These are phyloP conservation scores for Debaryomyces castellii DNA, from an alignment of 805 yeast species.

Conservation along the genomic window DNA sequence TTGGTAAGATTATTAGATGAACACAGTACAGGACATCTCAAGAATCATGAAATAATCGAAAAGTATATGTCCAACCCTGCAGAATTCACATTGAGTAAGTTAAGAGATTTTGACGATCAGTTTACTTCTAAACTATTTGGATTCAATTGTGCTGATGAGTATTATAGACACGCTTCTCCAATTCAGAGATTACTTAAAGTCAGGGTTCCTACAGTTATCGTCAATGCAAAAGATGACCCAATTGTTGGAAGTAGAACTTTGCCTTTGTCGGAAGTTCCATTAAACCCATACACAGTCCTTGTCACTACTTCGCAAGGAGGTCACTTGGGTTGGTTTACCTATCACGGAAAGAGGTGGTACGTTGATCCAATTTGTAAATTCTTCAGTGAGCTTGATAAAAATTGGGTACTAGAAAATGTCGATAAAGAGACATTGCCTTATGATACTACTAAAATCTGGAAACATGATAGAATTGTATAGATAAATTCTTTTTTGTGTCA, in stretches of 20 bases:
- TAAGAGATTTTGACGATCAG: constrained; percentile 58
- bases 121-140: constrained; percentile 66
- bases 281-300: constrained; percentile 59
- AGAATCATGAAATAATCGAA: constrained; percentile 20
- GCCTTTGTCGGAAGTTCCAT: constrained; percentile 48
- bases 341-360: constrained; percentile 36
- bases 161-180: constrained; percentile 67
- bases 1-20: constrained; percentile 29
- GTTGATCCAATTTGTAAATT: constrained; percentile 34
- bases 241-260: constrained; percentile 53
- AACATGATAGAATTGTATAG: constrained; percentile 25
- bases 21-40: constrained; percentile 29
- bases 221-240: constrained; percentile 69
- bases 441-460: constrained; percentile 30
- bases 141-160: constrained; percentile 58
- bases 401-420: constrained; percentile 20
- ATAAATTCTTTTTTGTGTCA: neutral
- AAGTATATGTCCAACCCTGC: constrained; percentile 29
- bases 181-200: constrained; percentile 53
- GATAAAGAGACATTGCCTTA: constrained; percentile 23
- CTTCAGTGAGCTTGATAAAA: constrained; percentile 29
- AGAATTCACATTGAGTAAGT: constrained; percentile 29
- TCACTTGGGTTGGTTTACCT: constrained; percentile 56
- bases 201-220: constrained; percentile 59
- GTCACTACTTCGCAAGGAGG: constrained; percentile 69